Base-by-base conservation (phyloP, 768 basidiomycete genomes). In the Amyloporia xantha region DNA sequence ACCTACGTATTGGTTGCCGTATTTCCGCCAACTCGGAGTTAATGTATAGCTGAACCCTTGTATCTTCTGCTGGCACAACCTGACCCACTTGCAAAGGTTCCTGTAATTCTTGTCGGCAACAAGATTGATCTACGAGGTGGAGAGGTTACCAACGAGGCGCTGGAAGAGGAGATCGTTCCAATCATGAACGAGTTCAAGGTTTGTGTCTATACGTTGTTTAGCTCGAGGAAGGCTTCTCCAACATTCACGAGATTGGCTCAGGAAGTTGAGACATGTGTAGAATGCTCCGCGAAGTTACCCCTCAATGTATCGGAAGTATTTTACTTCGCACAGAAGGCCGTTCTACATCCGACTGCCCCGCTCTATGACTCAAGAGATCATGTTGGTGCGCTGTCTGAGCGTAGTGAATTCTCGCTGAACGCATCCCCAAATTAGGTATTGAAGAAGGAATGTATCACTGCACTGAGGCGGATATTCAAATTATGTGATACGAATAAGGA, bases 121-220 rank as follows among this genome's bases (percentile, higher is more conserved):
- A 99, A 98, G 72, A 99, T 98, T 40, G 95, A 99, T 67, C 68
- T 97, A 41, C 77, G 95, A 15, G 92, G 91, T 3, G 94, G 93
- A 1, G 82, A 89, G 60, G 91, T 97, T 35, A 92, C 94, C 23
- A 95, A 96, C 59, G 84, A 95, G 62, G 91, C 87, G 2, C 68
- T 99, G 52, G 92, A 95, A 66, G 91, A 87, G 53, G 95, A 98
- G 67, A 94, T 98, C 55, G 67, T 88, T 48, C 95, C 95, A 25
- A 92, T 99, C 48, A 99, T 98, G 95, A 84, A 86, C 56, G 95
- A 98, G 67, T 99, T 95, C 82, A 99, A 99, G 80, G 93, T 84
- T 61, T 48, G 68, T 59, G 20, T 3, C 10, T 19, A 41, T 10
- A 23, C 2, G 45, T 33, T 37, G 27, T 20, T 51, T 33, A 28